These are phyloP conservation scores for Hymenoscyphus fraxineus DNA, from an alignment of 2,329 filamentous ascomycete species.

Conservation along the genomic window DNA sequence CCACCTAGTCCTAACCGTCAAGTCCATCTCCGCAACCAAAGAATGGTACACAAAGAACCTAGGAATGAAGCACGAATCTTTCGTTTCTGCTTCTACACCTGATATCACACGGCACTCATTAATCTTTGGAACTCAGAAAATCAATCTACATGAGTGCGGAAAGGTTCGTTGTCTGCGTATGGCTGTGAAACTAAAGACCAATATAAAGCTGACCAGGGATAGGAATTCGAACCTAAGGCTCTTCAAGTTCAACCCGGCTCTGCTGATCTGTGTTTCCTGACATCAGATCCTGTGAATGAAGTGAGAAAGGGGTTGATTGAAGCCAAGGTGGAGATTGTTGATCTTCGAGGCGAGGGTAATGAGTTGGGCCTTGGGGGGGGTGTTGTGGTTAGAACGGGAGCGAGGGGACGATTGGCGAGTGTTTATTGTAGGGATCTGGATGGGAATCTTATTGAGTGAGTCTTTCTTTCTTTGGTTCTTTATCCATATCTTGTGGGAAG, in stretches of 20 bases:
- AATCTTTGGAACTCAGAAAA: conserved; percentile 55
- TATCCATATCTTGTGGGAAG: no score
- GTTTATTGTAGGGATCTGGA: conserved; percentile 60
- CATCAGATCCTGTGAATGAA: conserved; percentile 46
- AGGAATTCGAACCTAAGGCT: conserved; percentile 59
- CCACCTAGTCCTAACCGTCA: conserved; percentile 58
- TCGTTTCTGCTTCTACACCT: conserved; percentile 41
- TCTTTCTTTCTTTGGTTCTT: neutral
- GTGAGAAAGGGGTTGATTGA: conserved; percentile 42
- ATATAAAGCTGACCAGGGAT: neutral
- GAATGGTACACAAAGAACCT: conserved; percentile 53
- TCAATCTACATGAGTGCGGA: conserved; percentile 57
- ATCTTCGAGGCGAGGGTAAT: conserved; percentile 24
- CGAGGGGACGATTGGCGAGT: conserved; percentile 51
- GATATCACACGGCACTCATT: conserved; percentile 46
- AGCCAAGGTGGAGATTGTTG: conserved; percentile 44
- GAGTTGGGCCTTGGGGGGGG: conserved; percentile 38
- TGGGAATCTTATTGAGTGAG: conserved; percentile 58
- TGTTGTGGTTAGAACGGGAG: conserved; percentile 53
- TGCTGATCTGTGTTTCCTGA: conserved; percentile 57
- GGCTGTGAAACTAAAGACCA: neutral
- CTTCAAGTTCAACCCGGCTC: conserved; percentile 50
- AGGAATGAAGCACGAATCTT: conserved; percentile 54
- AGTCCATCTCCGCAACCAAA: conserved; percentile 45
- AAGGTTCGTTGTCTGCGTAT: conserved; percentile 27